These are phyloP conservation scores for Trichopus zeylanicus DNA, from an alignment of 116 monocot genomes.

Conservation along the genomic window DNA sequence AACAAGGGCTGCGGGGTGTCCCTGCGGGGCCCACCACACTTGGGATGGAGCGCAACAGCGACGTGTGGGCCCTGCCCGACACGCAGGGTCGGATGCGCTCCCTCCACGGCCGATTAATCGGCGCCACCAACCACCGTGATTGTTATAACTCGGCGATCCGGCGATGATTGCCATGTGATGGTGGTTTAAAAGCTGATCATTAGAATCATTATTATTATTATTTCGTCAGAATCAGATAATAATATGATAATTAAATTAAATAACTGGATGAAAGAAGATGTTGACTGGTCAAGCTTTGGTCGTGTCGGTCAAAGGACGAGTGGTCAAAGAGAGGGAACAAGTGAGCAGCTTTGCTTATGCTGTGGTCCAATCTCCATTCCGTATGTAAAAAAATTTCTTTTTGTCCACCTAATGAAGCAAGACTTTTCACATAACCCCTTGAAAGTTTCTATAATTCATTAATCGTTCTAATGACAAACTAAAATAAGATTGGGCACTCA, in stretches of 20 bases:
- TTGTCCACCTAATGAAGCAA: too few relatives aligned
- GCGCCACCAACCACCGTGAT: neutral
- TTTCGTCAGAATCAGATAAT: neutral
- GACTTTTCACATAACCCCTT: too few relatives aligned
- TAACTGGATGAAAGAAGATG: neutral
- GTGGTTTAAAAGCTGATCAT: too few relatives aligned
- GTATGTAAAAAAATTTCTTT: neutral
- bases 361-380: neutral
- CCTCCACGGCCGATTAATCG: constrained; percentile 1
- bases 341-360: neutral
- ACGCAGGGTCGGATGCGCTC: neutral
- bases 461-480: too few relatives aligned
- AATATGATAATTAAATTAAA: neutral
- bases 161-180: too few relatives aligned
- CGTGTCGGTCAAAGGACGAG: constrained; percentile 1
- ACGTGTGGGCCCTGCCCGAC: neutral
- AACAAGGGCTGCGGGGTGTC: neutral
- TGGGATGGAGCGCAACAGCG: constrained; percentile 3
- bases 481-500: too few relatives aligned
- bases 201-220: neutral
- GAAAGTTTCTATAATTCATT: too few relatives aligned
- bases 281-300: constrained; percentile 1
- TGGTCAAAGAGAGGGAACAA: neutral
- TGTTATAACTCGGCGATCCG: neutral
- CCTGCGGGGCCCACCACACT: neutral